These are phyloP conservation scores for Fusarium armeniacum DNA, from an alignment of 2,329 filamentous ascomycete species.

Conservation along the genomic window DNA sequence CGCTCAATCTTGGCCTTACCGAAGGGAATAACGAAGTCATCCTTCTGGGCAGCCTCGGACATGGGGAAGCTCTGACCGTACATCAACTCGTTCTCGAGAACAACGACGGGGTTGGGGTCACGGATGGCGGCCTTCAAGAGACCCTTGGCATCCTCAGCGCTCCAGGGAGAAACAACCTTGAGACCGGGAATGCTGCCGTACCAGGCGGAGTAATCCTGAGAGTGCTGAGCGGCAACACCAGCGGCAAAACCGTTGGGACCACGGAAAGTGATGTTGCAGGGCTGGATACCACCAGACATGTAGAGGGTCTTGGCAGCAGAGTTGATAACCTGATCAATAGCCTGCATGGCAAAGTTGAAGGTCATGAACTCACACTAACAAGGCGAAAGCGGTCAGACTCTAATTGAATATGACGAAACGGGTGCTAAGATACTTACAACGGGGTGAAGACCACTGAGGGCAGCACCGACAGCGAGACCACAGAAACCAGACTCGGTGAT, in stretches of 20 bases:
- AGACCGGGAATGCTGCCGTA: constrained; percentile 98
- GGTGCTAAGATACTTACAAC: constrained; percentile 73
- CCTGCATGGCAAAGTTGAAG: constrained; percentile 99
- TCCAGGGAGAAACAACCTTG: constrained; percentile 97
- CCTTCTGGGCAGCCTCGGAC: constrained; percentile 95
- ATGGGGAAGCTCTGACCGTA: constrained; percentile 97
- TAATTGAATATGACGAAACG: constrained; percentile 5
- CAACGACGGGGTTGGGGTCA: constrained; percentile 96
- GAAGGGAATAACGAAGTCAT: constrained; percentile 96
- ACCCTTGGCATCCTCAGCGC: constrained; percentile 97
- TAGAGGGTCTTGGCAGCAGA: constrained; percentile 99
- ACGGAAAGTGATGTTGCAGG: constrained; percentile 99
- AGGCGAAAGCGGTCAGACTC: constrained; percentile 25
- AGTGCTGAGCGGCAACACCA: constrained; percentile 97
- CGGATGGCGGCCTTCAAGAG: constrained; percentile 97
- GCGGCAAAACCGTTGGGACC: constrained; percentile 98
- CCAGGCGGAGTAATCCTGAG: constrained; percentile 98
- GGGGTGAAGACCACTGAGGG: constrained; percentile 92
- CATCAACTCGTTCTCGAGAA: constrained; percentile 89
- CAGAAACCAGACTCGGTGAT: constrained; percentile 98
- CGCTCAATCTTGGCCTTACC: constrained; percentile 99
- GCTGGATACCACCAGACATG: constrained; percentile 99
- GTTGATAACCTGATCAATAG: constrained; percentile 99
- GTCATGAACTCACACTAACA: constrained; percentile 98
- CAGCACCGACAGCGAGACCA: constrained; percentile 94